These are phyloP conservation scores for Lactarius trivialis DNA, from an alignment of 768 basidiomycete genomes.

Conservation along the genomic window DNA sequence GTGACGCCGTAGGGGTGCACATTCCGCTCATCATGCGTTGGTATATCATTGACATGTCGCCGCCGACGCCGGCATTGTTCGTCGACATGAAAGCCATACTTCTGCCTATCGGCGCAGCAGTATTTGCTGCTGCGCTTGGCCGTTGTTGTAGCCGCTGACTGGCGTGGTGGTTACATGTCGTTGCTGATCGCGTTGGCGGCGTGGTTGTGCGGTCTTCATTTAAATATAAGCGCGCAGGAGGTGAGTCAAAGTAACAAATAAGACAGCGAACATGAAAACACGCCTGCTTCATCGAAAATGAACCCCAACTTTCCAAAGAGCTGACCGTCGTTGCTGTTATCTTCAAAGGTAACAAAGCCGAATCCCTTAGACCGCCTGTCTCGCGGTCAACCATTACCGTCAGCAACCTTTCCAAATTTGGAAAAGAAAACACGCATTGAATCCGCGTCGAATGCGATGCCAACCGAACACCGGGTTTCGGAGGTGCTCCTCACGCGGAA, in stretches of 20 bases:
- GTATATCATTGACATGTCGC: conserved; percentile 50
- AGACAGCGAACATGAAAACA: conserved; percentile 25
- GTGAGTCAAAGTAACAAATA: not conserved
- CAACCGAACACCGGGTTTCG: conserved; percentile 89
- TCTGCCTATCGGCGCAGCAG: conserved; percentile 28
- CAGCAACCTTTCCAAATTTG: conserved; percentile 91
- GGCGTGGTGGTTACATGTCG: conserved; percentile 12
- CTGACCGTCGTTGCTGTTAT: conserved; percentile 80
- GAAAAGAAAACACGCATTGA: conserved; percentile 90
- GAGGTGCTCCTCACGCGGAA: conserved; percentile 92
- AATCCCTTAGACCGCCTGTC: conserved; percentile 95
- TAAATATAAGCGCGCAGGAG: conserved; percentile 62
- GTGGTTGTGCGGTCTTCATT: conserved; percentile 92
- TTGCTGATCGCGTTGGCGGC: conserved; percentile 71
- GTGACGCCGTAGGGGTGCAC: conserved; percentile 37
- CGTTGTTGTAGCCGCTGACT: conserved; percentile 23
- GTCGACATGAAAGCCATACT: conserved; percentile 37
- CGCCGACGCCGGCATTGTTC: conserved; percentile 22
- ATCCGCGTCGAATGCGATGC: conserved; percentile 87
- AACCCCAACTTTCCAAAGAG: conserved; percentile 87
- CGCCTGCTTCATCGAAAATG: conserved; percentile 76
- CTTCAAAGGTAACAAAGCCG: conserved; percentile 94
- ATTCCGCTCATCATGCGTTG: conserved; percentile 92
- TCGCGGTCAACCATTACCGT: conserved; percentile 97
- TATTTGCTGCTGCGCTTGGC: conserved; percentile 25